Evolutionary conservation across 768 basidiomycete species (phyloP).

Genomic region (Rubroboletus pulcherrimus): DNA sequence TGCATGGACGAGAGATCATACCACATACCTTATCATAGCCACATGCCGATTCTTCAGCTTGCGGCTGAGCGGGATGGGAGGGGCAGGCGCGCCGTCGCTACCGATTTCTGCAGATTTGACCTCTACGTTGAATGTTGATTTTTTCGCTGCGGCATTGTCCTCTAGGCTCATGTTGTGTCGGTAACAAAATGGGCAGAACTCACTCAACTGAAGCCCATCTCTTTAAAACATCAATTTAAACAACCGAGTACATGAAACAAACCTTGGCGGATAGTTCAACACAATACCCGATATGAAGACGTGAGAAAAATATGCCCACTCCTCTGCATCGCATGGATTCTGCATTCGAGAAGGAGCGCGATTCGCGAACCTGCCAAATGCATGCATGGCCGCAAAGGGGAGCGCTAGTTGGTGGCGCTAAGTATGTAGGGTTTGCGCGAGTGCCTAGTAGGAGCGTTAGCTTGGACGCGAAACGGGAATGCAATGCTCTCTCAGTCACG

Average conservation of each 20-base stretch:
- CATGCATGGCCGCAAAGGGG: not conserved
- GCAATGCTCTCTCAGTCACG: not conserved
- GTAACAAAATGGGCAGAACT: not conserved
- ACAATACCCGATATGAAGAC: not conserved
- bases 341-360: not conserved
- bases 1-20: not conserved
- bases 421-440: too few relatives aligned
- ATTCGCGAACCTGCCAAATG: too few relatives aligned
- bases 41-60: conserved; percentile 26
- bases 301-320: not conserved
- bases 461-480: too few relatives aligned
- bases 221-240: not conserved
- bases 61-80: conserved; percentile 9
- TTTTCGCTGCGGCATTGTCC: not conserved
- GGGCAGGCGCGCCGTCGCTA: not conserved
- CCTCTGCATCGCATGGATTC: not conserved
- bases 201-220: not conserved
- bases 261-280: not conserved
- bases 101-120: not conserved
- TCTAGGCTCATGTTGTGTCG: not conserved
- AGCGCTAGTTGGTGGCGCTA: not conserved
- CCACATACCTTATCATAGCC: conserved; percentile 26
- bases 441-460: too few relatives aligned
- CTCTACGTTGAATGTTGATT: not conserved
- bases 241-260: not conserved